phyloP scores from a whole-genome alignment of 805 yeast species.

The Yamadazyma tumulicola region DNA sequence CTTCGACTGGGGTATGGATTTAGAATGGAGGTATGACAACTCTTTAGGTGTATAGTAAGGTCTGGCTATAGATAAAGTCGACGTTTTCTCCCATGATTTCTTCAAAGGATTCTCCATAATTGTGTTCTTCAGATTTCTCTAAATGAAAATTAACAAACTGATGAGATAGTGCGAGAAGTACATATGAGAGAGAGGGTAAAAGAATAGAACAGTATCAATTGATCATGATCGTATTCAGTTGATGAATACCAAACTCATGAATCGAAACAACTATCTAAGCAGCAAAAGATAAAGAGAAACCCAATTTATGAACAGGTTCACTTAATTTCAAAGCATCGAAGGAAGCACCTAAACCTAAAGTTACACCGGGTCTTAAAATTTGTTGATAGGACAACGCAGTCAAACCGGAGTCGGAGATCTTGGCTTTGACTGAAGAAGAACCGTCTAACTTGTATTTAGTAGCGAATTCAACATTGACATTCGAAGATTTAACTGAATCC shows the following conservation, averaged over 20 bases:
- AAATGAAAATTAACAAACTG: no score
- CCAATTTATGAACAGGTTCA: slow-evolving; percentile 97
- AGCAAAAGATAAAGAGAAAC: slow-evolving; percentile 89
- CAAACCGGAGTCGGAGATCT: slow-evolving; percentile 93
- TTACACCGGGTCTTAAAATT: slow-evolving; percentile 92
- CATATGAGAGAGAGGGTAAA: no score
- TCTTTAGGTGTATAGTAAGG: slow-evolving; percentile 60
- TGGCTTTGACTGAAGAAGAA: slow-evolving; percentile 90
- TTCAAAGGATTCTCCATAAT: no score
- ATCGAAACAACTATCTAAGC: slow-evolving; percentile 47
- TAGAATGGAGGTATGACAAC: slow-evolving; percentile 46
- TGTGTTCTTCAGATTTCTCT: no score
- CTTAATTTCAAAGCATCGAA: slow-evolving; percentile 92
- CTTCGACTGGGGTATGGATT: slow-evolving; percentile 49
- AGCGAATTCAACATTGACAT: slow-evolving; percentile 92
- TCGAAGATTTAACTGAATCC: slow-evolving; percentile 79
- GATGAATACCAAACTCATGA: slow-evolving; percentile 2
- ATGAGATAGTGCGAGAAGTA: no score
- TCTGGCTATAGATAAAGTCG: slow-evolving; percentile 45
- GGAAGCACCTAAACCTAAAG: slow-evolving; percentile 94
- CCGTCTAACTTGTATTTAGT: slow-evolving; percentile 89
- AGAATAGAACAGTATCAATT: no score
- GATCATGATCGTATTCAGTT: slow-evolving; percentile 7
- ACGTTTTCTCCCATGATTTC: slow-evolving; percentile 16
- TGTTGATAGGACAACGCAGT: slow-evolving; percentile 93